These are phyloP conservation scores for Trametes sp. DNA, from an alignment of 1,284 basidiomycete genomes.

Conservation along the genomic window DNA sequence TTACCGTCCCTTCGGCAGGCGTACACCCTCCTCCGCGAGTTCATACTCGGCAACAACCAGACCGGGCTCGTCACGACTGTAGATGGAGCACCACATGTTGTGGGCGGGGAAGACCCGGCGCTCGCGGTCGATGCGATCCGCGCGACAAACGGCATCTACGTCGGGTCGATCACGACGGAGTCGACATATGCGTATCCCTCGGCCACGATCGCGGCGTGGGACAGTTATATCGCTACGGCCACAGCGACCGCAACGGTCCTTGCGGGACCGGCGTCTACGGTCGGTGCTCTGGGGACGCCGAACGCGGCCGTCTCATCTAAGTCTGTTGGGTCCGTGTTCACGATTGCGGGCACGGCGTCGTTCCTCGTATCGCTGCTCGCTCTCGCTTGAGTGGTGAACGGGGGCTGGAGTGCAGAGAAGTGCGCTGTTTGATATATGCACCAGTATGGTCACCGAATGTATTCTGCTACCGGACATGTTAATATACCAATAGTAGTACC, in stretches of 20 bases:
- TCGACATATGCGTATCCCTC: conserved; percentile 38
- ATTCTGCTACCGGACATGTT: too few species aligned
- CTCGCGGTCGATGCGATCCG: conserved; percentile 52
- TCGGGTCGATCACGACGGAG: conserved; percentile 34
- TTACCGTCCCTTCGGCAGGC: conserved; percentile 31
- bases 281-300: background rate
- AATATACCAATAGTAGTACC: too few species aligned
- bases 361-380: too few species aligned
- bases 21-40: conserved; percentile 39
- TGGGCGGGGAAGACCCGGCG: conserved; percentile 61
- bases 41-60: conserved; percentile 40
- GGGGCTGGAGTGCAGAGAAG: too few species aligned
- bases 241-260: conserved; percentile 5
- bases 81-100: conserved; percentile 21
- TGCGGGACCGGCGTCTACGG: background rate
- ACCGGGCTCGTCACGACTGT: conserved; percentile 36
- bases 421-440: too few species aligned
- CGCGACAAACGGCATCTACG: conserved; percentile 40
- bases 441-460: too few species aligned
- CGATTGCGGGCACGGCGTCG: too few species aligned
- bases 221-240: conserved; percentile 42
- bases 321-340: too few species aligned
- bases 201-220: conserved; percentile 63
- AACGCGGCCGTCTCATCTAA: background rate
- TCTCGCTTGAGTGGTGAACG: too few species aligned